Evolutionary conservation across 371 early-diverging fungal species (phyloP).

Genomic region (Mucor ambiguus): DNA sequence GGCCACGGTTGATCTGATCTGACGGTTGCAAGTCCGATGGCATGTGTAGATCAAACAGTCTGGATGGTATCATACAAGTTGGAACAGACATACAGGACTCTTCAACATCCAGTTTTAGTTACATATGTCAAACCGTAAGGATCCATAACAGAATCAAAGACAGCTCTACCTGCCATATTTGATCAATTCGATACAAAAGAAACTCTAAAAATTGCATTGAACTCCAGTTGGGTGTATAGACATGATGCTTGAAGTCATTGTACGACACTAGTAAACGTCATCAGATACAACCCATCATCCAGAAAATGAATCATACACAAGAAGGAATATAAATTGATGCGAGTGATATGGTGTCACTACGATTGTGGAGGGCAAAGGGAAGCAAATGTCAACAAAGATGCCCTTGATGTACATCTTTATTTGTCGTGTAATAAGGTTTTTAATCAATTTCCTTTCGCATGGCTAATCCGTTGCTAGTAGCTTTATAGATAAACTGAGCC

Average conservation of each 20-base stretch:
- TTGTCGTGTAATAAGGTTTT: background rate
- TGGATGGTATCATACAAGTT: background rate
- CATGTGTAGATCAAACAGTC: background rate
- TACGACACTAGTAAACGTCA: background rate
- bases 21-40: background rate
- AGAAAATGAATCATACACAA: background rate
- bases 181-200: conserved; percentile 2
- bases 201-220: background rate
- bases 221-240: background rate
- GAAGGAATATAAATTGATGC: background rate
- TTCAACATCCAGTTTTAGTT: background rate
- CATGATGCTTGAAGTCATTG: background rate
- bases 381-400: background rate
- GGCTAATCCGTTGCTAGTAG: background rate
- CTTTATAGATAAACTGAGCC: background rate
- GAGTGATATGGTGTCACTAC: background rate
- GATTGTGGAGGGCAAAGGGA: background rate
- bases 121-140: background rate
- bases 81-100: background rate
- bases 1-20: background rate
- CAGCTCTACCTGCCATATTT: background rate
- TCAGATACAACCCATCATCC: background rate
- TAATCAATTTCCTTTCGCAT: background rate
- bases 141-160: background rate
- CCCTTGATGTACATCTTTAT: background rate